A percentile compares a stretch with the other conserved stretches of the same genome.
phyloP scores from a whole-genome alignment of 1,139 yeast species.

The Yamadazyma diospyri region DNA sequence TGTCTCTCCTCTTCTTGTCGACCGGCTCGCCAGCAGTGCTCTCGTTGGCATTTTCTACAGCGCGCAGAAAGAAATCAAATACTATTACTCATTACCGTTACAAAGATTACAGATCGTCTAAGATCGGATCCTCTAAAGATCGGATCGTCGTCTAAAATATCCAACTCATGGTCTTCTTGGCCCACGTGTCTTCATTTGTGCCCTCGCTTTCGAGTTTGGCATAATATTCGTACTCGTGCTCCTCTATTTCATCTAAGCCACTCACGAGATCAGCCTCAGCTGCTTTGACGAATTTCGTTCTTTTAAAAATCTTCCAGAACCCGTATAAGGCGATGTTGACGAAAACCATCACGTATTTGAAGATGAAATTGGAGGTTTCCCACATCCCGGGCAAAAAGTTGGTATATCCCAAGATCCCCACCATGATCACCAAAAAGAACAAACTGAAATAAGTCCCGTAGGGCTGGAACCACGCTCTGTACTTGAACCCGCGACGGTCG shows the following conservation, averaged over 20 bases:
- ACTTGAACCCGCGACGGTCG: slow-evolving; percentile 68
- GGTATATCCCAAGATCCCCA: slow-evolving; percentile 39
- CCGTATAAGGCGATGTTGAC: slow-evolving; percentile 22
- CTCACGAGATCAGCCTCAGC: slow-evolving; percentile 32
- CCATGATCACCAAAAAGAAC: slow-evolving; percentile 30
- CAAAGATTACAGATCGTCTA: too few species aligned
- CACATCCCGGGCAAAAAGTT: slow-evolving; percentile 31
- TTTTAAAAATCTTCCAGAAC: slow-evolving; percentile 31
- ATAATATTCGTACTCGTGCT: slow-evolving; percentile 41
- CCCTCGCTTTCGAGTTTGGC: slow-evolving; percentile 21
- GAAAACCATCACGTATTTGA: slow-evolving; percentile 39
- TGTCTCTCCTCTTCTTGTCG: too few species aligned
- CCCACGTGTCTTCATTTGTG: slow-evolving; percentile 6
- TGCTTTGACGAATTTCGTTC: slow-evolving; percentile 26
- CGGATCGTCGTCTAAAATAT: slow-evolving; percentile 12
- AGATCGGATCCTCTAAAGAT: too few species aligned
- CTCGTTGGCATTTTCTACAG: too few species aligned
- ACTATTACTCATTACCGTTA: too few species aligned
- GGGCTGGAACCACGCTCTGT: slow-evolving; percentile 75
- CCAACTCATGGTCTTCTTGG: slow-evolving; percentile 11
- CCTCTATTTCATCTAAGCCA: slow-evolving; percentile 40
- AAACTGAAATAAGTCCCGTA: slow-evolving; percentile 55
- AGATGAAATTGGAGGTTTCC: slow-evolving; percentile 36
- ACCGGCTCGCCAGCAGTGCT: too few species aligned
- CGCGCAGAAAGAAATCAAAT: too few species aligned